Evolutionary conservation across 139 green algal species (phyloP), one percentile per base, ranked within the genome.

Genomic region (Zygnema cylindricum): DNA sequence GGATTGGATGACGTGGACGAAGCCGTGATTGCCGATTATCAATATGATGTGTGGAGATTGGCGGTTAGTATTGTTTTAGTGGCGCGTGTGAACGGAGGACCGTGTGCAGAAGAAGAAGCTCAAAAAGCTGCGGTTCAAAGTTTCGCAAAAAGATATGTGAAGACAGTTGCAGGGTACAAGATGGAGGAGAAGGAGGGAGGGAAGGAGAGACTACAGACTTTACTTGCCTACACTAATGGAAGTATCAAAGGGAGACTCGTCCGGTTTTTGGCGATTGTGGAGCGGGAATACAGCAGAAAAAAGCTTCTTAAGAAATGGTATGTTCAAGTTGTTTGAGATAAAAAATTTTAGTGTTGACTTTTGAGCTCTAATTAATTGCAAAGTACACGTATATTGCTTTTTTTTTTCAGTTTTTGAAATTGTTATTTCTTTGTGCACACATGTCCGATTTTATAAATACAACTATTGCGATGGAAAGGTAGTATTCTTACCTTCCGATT

Each of bases 31-130:
- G 86, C 41, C 22, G 86, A 91, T 81, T 91, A 91, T 38, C 86
- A 88, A 21, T 88, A 88, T 43, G 86, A 91, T 54, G 82, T 91
- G 82, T 91, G 86, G 86, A 71, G 86, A 23, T 42, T 91, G 11
- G 86, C 82, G 23, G 82, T 90, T 39, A 89, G 86, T 69, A 73
- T 91, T 36, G 86, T 90, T 30, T 81, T 91, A 22, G 21, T 84
- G 7, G 86, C 69, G 3, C 38, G 38, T 35, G 81, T 49, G 38
- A 91, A 90, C 22, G 57, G 82, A 38, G 42, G 42, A 42, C 43
- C 16, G 25, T 81, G 81, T 41, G 55, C 38, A 33, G 69, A 25
- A 87, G 77, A 88, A 78, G 35, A 16, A 1, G 32, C 86, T 43
- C 81, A 89, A 78, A 41, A 89, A 41, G 77, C 41, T 32, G 85